These are phyloP conservation scores for Laetiporus sulphureus DNA, from an alignment of 1,284 basidiomycete species.

Conservation along the genomic window DNA sequence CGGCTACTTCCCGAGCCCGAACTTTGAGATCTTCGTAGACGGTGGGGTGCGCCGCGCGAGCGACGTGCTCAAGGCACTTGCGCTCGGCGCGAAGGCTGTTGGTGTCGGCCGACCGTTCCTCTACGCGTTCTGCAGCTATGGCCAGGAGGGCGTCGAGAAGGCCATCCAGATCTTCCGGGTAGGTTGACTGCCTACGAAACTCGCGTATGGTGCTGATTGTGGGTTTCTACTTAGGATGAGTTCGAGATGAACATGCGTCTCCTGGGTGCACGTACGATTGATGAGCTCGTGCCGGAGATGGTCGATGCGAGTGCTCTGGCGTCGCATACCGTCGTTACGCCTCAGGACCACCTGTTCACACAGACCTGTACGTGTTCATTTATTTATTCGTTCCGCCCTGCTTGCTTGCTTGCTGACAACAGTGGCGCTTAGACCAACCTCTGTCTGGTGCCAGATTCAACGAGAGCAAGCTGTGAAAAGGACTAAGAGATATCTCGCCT, in stretches of 20 bases:
- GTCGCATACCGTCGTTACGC: slow-evolving; percentile 53
- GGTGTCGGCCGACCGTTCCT: slow-evolving; percentile 79
- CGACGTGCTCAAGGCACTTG: slow-evolving; percentile 90
- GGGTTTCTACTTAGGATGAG: too few relatives aligned
- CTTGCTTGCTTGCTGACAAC: background rate
- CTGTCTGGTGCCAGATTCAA: slow-evolving; percentile 19
- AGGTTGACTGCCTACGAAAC: too few relatives aligned
- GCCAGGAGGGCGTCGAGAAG: slow-evolving; percentile 72
- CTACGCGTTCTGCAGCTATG: slow-evolving; percentile 86
- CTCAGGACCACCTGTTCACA: slow-evolving; percentile 64
- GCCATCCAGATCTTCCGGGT: slow-evolving; percentile 74
- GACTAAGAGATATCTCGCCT: background rate
- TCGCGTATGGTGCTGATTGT: too few relatives aligned
- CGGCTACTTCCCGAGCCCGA: slow-evolving; percentile 57
- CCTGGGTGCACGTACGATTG: slow-evolving; percentile 72
- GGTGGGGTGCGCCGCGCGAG: slow-evolving; percentile 89
- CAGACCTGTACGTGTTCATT: slow-evolving; percentile 56
- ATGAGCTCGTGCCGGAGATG: slow-evolving; percentile 79
- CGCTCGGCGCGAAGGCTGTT: slow-evolving; percentile 83
- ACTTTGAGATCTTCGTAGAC: slow-evolving; percentile 88
- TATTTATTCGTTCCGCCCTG: too few relatives aligned
- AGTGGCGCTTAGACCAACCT: slow-evolving; percentile 17
- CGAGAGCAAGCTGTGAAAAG: slow-evolving; percentile 16
- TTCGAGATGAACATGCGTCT: slow-evolving; percentile 91
- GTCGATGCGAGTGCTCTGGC: slow-evolving; percentile 71